These are phyloP conservation scores for Colletotrichum navitas DNA, from an alignment of 2,329 filamentous ascomycete genomes.

Conservation along the genomic window DNA sequence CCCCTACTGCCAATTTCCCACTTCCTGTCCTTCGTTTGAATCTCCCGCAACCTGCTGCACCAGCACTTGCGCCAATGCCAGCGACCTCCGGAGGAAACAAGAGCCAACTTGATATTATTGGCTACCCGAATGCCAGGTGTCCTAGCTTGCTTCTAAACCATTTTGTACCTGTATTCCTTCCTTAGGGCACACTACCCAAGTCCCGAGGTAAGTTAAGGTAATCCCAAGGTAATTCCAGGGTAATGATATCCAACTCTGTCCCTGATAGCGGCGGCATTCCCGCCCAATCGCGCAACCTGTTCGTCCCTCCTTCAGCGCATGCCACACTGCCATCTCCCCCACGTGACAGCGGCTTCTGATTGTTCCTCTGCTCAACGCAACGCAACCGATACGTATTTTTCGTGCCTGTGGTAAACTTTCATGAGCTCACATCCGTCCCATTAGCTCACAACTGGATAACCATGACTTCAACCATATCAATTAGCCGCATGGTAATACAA, in stretches of 20 bases:
- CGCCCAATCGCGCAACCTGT: conserved; percentile 21
- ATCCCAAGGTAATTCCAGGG: neutral
- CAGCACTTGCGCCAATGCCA: neutral
- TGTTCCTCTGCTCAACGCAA: neutral
- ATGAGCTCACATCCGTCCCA: neutral
- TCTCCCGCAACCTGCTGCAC: neutral
- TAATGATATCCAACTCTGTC: conserved; percentile 12
- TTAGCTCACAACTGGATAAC: conserved; percentile 20
- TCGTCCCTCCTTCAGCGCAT: neutral
- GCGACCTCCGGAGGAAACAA: neutral
- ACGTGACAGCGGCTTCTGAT: neutral
- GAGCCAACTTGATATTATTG: neutral
- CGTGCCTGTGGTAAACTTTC: neutral
- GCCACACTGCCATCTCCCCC: neutral
- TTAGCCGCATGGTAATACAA: conserved; percentile 2
- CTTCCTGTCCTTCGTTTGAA: neutral
- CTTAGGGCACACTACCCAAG: too few relatives aligned
- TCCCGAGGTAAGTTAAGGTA: too few relatives aligned
- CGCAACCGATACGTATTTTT: neutral
- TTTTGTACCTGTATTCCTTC: too few relatives aligned
- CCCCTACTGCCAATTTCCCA: conserved; percentile 1
- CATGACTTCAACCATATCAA: conserved; percentile 37
- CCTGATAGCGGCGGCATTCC: conserved; percentile 10
- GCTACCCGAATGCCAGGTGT: neutral
- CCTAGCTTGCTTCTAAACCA: conserved; percentile 16